Evolutionary conservation across 192 early-diverging fungal genomes (phyloP).

Genomic region (Coemansia asiatica): DNA sequence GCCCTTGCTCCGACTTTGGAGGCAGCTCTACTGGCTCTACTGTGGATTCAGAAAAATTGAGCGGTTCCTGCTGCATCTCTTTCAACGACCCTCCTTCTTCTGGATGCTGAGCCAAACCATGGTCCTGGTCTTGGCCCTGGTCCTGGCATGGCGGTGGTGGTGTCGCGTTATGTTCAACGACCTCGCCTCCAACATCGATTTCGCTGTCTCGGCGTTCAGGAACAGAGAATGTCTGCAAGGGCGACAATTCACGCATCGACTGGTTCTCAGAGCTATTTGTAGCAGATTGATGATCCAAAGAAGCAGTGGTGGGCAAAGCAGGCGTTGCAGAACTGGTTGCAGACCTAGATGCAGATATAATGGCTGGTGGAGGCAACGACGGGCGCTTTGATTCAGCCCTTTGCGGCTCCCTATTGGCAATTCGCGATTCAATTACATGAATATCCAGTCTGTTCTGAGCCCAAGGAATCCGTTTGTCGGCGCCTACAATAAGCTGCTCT

Average conservation of each 20-base stretch:
- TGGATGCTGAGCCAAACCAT: neutral
- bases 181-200: conserved; percentile 8
- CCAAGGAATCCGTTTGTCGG: conserved; percentile 53
- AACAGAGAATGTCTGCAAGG: neutral
- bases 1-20: neutral
- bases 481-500: conserved; percentile 41
- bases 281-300: neutral
- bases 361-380: conserved; percentile 2
- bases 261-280: neutral
- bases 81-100: neutral
- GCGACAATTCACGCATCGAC: neutral
- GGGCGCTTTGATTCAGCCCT: conserved; percentile 10
- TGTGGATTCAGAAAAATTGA: neutral
- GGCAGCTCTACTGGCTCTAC: neutral
- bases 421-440: conserved; percentile 35
- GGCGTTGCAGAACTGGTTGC: conserved; percentile 7
- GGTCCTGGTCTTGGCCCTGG: neutral
- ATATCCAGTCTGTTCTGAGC: conserved; percentile 51
- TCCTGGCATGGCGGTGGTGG: neutral
- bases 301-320: neutral
- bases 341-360: neutral
- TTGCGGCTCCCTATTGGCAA: conserved; percentile 34
- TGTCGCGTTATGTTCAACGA: conserved; percentile 11
- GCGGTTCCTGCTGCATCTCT: neutral
- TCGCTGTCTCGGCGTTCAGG: conserved; percentile 6